Evolutionary conservation across 768 basidiomycete species (phyloP), one percentile per base, ranked within the genome.

Genomic region (Boletellus sp.): DNA sequence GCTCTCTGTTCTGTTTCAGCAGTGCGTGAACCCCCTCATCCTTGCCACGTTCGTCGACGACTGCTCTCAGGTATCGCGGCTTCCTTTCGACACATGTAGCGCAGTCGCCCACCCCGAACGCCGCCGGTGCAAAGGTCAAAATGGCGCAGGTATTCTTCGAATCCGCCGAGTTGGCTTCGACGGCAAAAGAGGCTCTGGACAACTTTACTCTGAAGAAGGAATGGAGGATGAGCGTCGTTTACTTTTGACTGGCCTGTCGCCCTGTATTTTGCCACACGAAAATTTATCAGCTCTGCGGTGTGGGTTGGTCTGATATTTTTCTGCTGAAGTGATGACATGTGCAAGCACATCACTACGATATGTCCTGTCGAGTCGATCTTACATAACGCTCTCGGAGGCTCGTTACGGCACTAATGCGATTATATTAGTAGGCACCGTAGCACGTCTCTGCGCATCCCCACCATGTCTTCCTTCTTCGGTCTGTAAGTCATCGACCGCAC

Each of bases 381-480:
- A 42, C 41, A 28, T 50, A 50, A 49, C 26, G 22, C 13, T 20
- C 26, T 26, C 26, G 26, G 24, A 4, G 24, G 4, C 26, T 28
- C 26, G n/a, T 28, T 28, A 28, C 26, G 28, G 16, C 28, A 36
- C 44, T n/a, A 3, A 35, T 34, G 28, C 26, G 37, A 47, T 51
- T 53, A n/a, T n/a, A n/a, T n/a, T n/a, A n/a, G n/a, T n/a, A n/a
- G n/a, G 39, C 42, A 13, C 41, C 7, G 26, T n/a, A 33, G n/a
- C 22, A 45, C 52, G 46, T 41, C 61, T 57, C 34, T 20, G 43
- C 48, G 47, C 45, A 45, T 51, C 56, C 35, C 42, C 37, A 52
- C 48, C 44, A 91, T 91, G 89, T 90, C 89, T 36, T 81, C 89
- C n/a, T 91, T 91, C 76, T 91, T 91, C 64, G 85, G 86, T 57